Evolutionary conservation across 1,284 basidiomycete species (phyloP).

Genomic region (Ustilago curta): DNA sequence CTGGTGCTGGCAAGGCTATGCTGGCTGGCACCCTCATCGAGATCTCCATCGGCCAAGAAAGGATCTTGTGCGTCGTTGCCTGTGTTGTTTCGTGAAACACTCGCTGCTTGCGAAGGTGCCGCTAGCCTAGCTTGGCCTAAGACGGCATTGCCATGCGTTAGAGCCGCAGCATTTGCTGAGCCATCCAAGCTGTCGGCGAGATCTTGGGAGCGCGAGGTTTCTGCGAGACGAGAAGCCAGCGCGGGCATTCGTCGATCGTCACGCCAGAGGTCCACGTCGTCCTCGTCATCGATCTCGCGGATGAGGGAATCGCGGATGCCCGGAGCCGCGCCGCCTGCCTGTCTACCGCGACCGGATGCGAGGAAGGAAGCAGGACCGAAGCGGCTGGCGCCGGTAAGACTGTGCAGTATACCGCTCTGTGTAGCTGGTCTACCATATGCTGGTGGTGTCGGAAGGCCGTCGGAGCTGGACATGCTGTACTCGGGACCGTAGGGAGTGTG

Average conservation of each 20-base stretch:
- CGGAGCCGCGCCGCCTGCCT: slow-evolving; percentile 9
- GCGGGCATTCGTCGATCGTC: slow-evolving; percentile 46
- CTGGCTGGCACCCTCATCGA: slow-evolving; percentile 39
- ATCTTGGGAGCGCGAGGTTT: slow-evolving; percentile 33
- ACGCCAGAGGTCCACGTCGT: slow-evolving; percentile 56
- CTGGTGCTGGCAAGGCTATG: slow-evolving; percentile 38
- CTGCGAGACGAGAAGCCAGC: slow-evolving; percentile 38
- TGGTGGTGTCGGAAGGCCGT: slow-evolving; percentile 51
- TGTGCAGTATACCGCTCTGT: slow-evolving; percentile 49
- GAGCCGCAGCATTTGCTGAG: slow-evolving; percentile 15
- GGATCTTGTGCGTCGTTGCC: slow-evolving; percentile 43
- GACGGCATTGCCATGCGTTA: background rate
- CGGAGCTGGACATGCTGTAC: slow-evolving; percentile 53
- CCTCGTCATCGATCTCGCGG: slow-evolving; percentile 56
- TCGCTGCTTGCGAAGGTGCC: background rate
- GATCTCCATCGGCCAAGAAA: slow-evolving; percentile 53
- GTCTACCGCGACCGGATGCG: slow-evolving; percentile 19
- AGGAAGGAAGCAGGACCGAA: slow-evolving; percentile 49
- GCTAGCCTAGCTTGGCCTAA: background rate
- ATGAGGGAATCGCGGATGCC: slow-evolving; percentile 50
- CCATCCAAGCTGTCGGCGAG: slow-evolving; percentile 39
- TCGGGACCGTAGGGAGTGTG: slow-evolving; percentile 49
- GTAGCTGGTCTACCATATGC: slow-evolving; percentile 18
- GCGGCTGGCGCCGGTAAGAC: slow-evolving; percentile 48
- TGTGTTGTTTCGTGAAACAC: background rate